Evolutionary conservation across 495 filamentous ascomycete genomes (phyloP).

Genomic region (Lophiotrema nucula): DNA sequence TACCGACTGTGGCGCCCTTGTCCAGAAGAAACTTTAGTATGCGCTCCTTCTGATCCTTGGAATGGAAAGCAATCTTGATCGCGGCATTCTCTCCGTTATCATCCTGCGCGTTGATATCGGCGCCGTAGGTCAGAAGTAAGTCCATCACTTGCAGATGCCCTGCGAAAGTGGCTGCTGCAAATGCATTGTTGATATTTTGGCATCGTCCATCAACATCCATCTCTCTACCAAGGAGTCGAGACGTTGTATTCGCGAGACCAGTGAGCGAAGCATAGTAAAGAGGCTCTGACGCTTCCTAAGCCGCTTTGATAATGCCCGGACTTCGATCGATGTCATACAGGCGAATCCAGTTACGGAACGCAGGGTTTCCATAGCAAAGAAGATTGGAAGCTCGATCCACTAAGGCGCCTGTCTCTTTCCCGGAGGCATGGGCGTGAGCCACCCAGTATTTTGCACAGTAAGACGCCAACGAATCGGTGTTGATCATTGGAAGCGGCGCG

Average conservation of each 20-base stretch:
- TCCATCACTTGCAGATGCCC: neutral
- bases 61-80: neutral
- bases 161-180: neutral
- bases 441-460: slow-evolving; percentile 31
- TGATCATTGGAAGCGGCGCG: slow-evolving; percentile 1
- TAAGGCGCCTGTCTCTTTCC: neutral
- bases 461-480: slow-evolving; percentile 15
- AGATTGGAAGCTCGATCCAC: slow-evolving; percentile 3
- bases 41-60: too few relatives aligned
- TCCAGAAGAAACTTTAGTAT: too few relatives aligned
- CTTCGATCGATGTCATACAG: slow-evolving; percentile 25
- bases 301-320: slow-evolving; percentile 8
- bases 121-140: neutral
- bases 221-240: slow-evolving; percentile 3
- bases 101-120: neutral
- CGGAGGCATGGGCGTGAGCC: neutral
- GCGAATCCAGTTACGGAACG: slow-evolving; percentile 23
- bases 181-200: neutral
- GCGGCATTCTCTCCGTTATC: neutral
- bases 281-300: slow-evolving; percentile 8
- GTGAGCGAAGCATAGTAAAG: slow-evolving; percentile 32
- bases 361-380: neutral
- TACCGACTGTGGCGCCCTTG: too few relatives aligned
- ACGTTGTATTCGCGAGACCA: slow-evolving; percentile 12
- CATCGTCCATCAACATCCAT: slow-evolving; percentile 11